A percentile compares a stretch with the other conserved stretches of the same genome.
Evolutionary conservation across 768 basidiomycete species (phyloP).

Genomic region (Rhodotorula taiwanensis): DNA sequence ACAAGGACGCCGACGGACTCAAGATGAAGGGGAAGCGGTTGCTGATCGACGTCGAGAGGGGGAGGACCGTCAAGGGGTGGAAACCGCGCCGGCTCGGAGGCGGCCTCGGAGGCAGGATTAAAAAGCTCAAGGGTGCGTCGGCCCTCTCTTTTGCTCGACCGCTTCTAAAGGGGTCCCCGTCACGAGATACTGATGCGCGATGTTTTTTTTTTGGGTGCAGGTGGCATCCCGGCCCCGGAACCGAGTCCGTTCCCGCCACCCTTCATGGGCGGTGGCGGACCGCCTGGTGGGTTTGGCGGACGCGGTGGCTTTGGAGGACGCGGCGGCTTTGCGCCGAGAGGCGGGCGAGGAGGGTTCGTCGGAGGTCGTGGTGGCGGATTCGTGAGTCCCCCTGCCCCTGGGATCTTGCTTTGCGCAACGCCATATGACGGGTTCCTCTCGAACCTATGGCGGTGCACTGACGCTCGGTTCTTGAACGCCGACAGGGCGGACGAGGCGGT

Average conservation of each 20-base stretch:
- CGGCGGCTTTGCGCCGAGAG: constrained; percentile 32
- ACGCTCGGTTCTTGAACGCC: too few species aligned
- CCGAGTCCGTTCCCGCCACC: constrained; percentile 45
- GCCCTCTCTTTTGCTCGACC: too few species aligned
- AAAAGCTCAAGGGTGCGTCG: constrained; percentile 44
- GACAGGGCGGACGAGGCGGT: constrained; percentile 4
- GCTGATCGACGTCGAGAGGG: constrained; percentile 95
- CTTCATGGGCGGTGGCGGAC: constrained; percentile 18
- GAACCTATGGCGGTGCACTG: neutral
- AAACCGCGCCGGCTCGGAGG: constrained; percentile 93
- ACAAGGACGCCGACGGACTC: constrained; percentile 96
- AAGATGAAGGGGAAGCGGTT: constrained; percentile 94
- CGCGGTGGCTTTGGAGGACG: constrained; percentile 44
- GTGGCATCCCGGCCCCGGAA: constrained; percentile 44
- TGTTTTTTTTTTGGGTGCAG: neutral
- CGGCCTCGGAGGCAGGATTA: constrained; percentile 97
- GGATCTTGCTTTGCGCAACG: constrained; percentile 43
- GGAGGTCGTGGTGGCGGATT: constrained; percentile 20
- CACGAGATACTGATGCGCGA: too few species aligned
- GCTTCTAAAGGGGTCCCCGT: too few species aligned
- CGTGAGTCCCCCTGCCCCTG: neutral
- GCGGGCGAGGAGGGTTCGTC: constrained; percentile 22
- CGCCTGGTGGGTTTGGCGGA: constrained; percentile 42
- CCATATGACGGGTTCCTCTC: too few species aligned
- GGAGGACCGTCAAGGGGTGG: constrained; percentile 96